phyloP scores from a whole-genome alignment of 148 eudicot genomes.

The Fagopyrum homotropicum region DNA sequence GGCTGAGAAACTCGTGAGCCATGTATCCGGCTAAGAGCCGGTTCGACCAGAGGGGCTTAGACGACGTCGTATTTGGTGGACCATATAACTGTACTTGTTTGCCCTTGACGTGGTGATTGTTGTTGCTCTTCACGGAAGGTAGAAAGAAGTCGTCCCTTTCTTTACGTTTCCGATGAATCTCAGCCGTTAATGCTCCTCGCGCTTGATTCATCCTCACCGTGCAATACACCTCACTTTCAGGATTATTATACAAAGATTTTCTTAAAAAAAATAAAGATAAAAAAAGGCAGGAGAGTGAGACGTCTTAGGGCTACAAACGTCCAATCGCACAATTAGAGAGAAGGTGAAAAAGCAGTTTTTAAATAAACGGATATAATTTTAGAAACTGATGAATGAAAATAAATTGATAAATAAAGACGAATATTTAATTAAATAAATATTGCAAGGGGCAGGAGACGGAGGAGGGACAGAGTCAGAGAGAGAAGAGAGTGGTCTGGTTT shows the following conservation, averaged over 20 bases:
- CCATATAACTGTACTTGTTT: neutral
- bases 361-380: neutral
- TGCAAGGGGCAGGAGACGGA: neutral
- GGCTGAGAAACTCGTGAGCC: conserved; percentile 33
- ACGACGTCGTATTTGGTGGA: conserved; percentile 14
- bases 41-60: conserved; percentile 12
- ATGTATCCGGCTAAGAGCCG: conserved; percentile 34
- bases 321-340: conserved; percentile 2
- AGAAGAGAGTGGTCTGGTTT: neutral
- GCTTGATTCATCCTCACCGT: conserved; percentile 15
- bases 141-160: conserved; percentile 5
- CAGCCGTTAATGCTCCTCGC: conserved; percentile 11
- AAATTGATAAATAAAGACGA: neutral
- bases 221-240: conserved; percentile 1
- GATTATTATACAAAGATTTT: neutral
- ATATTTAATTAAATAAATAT: neutral
- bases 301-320: neutral
- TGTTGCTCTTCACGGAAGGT: neutral
- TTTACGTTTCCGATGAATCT: conserved; percentile 14
- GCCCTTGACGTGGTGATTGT: conserved; percentile 9
- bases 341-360: neutral
- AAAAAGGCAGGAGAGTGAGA: neutral
- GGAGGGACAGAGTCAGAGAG: neutral
- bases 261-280: neutral
- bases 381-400: neutral